These are phyloP conservation scores for Diaporthe citri DNA, from an alignment of 2,329 filamentous ascomycete genomes.

Conservation along the genomic window DNA sequence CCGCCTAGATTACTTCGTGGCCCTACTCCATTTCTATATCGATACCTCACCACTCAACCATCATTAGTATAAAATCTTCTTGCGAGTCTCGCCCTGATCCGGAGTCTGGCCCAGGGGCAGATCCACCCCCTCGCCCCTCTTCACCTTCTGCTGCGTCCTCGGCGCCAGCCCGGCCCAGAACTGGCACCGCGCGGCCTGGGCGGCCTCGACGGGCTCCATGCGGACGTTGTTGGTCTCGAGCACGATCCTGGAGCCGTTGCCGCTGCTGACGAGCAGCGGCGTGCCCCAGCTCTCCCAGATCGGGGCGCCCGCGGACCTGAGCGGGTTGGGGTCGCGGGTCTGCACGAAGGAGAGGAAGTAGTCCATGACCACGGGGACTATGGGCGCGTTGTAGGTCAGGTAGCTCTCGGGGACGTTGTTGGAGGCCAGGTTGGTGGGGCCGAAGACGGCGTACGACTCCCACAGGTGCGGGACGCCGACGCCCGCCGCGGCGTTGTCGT, in stretches of 20 bases:
- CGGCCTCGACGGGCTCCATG: slow-evolving; percentile 55
- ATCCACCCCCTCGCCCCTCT: not conserved
- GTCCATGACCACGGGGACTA: slow-evolving; percentile 61
- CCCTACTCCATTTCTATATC: not conserved
- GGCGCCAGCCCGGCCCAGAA: slow-evolving; percentile 57
- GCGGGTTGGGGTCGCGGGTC: slow-evolving; percentile 57
- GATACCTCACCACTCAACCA: not conserved
- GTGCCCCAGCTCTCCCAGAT: slow-evolving; percentile 57
- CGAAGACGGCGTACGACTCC: slow-evolving; percentile 63
- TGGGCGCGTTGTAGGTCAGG: slow-evolving; percentile 56
- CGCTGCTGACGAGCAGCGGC: slow-evolving; percentile 42
- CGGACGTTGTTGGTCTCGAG: slow-evolving; percentile 55
- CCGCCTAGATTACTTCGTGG: not conserved
- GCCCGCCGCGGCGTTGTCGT: slow-evolving; percentile 51
- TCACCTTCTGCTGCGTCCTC: slow-evolving; percentile 49
- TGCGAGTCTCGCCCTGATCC: not conserved
- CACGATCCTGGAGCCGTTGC: slow-evolving; percentile 51
- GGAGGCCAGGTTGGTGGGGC: slow-evolving; percentile 53
- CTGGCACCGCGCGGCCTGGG: slow-evolving; percentile 53
- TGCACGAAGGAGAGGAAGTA: slow-evolving; percentile 65
- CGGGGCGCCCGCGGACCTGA: slow-evolving; percentile 51
- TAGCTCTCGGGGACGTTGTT: slow-evolving; percentile 53
- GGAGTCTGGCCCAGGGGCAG: no score
- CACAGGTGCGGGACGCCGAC: slow-evolving; percentile 63
- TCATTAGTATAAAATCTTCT: not conserved